phyloP scores from a whole-genome alignment of 2,329 filamentous ascomycete genomes.

The Colletotrichum truncatum region DNA sequence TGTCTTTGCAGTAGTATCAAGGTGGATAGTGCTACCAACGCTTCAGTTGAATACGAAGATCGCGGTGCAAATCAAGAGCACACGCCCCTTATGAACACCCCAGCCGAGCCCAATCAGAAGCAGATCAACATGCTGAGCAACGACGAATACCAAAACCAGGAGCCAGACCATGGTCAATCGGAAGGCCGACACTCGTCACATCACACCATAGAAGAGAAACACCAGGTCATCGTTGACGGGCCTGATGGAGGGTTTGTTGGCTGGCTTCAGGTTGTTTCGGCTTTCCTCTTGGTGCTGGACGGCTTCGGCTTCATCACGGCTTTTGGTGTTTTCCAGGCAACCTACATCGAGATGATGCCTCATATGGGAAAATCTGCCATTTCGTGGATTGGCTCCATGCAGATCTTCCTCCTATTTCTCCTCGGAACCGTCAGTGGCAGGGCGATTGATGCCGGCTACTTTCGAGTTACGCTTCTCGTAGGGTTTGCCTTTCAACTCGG shows the following conservation, averaged over 20 bases:
- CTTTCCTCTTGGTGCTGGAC: constrained; percentile 50
- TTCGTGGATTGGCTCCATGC: constrained; percentile 57
- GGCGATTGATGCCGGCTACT: constrained; percentile 54
- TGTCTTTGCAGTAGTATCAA: fast-evolving
- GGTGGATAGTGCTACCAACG: no score
- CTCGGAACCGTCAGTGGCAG: constrained; percentile 54
- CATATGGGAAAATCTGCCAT: constrained; percentile 46
- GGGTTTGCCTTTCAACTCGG: constrained; percentile 49
- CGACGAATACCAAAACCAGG: neutral
- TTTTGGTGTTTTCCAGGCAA: constrained; percentile 55
- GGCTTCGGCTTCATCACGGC: constrained; percentile 56
- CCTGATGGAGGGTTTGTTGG: constrained; percentile 33
- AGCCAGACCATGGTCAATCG: neutral
- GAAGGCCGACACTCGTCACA: neutral
- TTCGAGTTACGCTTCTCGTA: constrained; percentile 46
- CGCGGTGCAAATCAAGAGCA: neutral
- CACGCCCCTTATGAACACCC: neutral
- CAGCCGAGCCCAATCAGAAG: neutral
- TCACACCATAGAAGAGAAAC: constrained; percentile 1
- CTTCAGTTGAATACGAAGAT: neutral
- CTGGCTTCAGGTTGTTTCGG: constrained; percentile 49
- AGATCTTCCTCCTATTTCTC: constrained; percentile 53
- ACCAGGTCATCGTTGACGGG: neutral
- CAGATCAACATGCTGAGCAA: constrained; percentile 1
- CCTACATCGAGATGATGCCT: constrained; percentile 45